Evolutionary conservation across 2,329 filamentous ascomycete species (phyloP).

Genomic region (Aspergillus sp.): DNA sequence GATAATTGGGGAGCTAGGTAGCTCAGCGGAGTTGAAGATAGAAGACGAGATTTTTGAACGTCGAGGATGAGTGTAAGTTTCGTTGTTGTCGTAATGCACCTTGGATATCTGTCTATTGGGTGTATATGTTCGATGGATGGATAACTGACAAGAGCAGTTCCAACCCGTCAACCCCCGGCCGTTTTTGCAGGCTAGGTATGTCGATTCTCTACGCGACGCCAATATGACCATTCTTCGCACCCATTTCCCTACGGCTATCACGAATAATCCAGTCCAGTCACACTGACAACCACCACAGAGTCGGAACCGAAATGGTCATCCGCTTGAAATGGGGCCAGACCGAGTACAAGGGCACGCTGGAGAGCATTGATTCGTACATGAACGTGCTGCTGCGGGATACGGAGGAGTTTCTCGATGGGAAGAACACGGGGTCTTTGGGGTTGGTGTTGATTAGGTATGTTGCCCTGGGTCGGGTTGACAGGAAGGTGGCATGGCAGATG

Average conservation of each 20-base stretch:
- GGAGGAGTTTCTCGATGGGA: slow-evolving; percentile 84
- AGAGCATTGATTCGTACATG: slow-evolving; percentile 97
- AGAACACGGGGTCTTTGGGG: slow-evolving; percentile 75
- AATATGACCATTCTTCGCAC: neutral
- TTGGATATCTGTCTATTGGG: too few relatives aligned
- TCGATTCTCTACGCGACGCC: slow-evolving; percentile 16
- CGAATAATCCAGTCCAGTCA: too few relatives aligned
- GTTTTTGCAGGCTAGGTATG: slow-evolving; percentile 85
- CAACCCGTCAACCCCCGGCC: slow-evolving; percentile 94
- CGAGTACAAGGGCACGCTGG: slow-evolving; percentile 89
- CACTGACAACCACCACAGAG: slow-evolving; percentile 39
- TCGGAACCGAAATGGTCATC: slow-evolving; percentile 84
- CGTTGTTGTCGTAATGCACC: too few relatives aligned
- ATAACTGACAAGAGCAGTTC: slow-evolving; percentile 47
- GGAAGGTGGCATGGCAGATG: neutral
- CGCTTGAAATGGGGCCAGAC: slow-evolving; percentile 97
- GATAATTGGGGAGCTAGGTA: too few relatives aligned
- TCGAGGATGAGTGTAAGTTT: slow-evolving; percentile 1
- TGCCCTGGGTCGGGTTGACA: neutral
- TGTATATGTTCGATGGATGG: too few relatives aligned
- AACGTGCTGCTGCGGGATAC: slow-evolving; percentile 89
- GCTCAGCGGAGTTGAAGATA: neutral
- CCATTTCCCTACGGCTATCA: too few relatives aligned
- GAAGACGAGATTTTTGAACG: neutral
- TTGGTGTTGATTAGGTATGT: slow-evolving; percentile 82